A percentile compares a stretch with the other conserved stretches of the same genome.
Evolutionary conservation across 352 stramenopile species (phyloP).

Genomic region (Phytopythium chamaehyphon): DNA sequence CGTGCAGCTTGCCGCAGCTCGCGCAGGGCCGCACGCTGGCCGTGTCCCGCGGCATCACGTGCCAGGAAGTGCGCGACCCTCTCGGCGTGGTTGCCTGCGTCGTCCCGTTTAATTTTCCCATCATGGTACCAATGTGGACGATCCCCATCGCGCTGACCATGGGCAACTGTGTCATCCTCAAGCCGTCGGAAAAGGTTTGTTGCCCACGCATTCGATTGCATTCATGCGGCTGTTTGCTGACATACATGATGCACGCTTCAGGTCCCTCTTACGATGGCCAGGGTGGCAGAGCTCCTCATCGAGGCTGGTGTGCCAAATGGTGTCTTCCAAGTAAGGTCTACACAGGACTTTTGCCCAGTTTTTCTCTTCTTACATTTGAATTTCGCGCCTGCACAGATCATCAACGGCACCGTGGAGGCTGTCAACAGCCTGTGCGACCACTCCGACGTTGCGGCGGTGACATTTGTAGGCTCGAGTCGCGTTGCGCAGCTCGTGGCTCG

Average conservation of each 20-base stretch:
- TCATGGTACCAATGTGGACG: slow-evolving; percentile 99
- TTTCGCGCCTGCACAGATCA: slow-evolving; percentile 49
- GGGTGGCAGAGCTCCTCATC: slow-evolving; percentile 84
- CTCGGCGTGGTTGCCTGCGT: slow-evolving; percentile 92
- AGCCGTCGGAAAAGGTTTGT: slow-evolving; percentile 96
- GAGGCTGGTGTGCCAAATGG: slow-evolving; percentile 92
- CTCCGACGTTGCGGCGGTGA: slow-evolving; percentile 82
- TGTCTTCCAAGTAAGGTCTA: slow-evolving; percentile 83
- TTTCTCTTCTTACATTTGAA: too few relatives aligned
- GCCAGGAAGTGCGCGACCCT: slow-evolving; percentile 90
- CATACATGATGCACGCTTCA: slow-evolving; percentile 1
- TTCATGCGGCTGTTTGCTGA: not conserved
- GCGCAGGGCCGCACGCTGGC: slow-evolving; percentile 86
- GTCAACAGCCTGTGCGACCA: slow-evolving; percentile 94
- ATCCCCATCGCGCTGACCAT: slow-evolving; percentile 95
- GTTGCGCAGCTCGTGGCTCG: slow-evolving; percentile 93
- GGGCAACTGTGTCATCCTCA: slow-evolving; percentile 97
- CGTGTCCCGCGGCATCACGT: slow-evolving; percentile 90
- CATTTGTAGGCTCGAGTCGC: slow-evolving; percentile 94
- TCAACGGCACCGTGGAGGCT: slow-evolving; percentile 90
- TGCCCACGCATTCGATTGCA: not conserved
- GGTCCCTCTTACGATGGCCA: slow-evolving; percentile 91
- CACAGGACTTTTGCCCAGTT: too few relatives aligned
- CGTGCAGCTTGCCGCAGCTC: slow-evolving; percentile 91
- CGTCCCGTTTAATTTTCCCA: slow-evolving; percentile 97